phyloP scores from a whole-genome alignment of 805 yeast genomes.

The Lipomyces lipofer region DNA sequence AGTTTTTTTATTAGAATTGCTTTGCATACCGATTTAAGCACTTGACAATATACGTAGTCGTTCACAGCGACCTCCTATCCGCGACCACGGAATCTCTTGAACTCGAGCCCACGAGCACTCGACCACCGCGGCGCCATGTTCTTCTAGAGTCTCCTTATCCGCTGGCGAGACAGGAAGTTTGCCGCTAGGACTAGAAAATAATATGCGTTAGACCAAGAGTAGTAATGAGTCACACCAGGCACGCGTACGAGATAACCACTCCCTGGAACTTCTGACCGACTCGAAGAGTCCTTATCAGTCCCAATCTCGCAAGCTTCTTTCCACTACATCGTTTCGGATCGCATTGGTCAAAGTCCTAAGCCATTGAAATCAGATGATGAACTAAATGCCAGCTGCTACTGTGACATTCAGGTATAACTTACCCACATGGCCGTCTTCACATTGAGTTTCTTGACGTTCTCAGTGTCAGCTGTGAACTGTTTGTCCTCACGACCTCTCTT shows the following conservation, averaged over 20 bases:
- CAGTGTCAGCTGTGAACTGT: not conserved
- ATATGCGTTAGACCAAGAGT: not conserved
- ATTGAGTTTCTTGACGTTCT: slow-evolving; percentile 5
- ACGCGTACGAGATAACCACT: slow-evolving; percentile 63
- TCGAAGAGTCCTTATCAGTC: slow-evolving; percentile 72
- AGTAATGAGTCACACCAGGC: not conserved
- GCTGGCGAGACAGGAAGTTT: slow-evolving; percentile 85
- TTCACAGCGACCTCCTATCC: slow-evolving; percentile 88
- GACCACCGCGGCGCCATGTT: slow-evolving; percentile 91
- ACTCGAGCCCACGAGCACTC: slow-evolving; percentile 98
- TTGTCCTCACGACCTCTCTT: not conserved
- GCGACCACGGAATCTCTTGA: slow-evolving; percentile 93
- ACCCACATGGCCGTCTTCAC: slow-evolving; percentile 90
- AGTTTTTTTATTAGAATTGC: too few relatives aligned
- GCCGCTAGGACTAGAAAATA: slow-evolving; percentile 65
- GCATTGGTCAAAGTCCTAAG: slow-evolving; percentile 91
- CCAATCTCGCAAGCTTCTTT: slow-evolving; percentile 85
- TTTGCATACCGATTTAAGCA: too few relatives aligned
- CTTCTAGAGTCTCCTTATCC: slow-evolving; percentile 74
- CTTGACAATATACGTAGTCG: slow-evolving; percentile 47
- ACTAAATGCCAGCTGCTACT: not conserved
- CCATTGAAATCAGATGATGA: not conserved
- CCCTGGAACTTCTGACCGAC: slow-evolving; percentile 96
- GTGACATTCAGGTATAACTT: slow-evolving; percentile 6
- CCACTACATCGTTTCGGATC: slow-evolving; percentile 98